These are phyloP conservation scores for Kodamaea anthophila DNA, from an alignment of 1,139 yeast genomes.

Conservation along the genomic window DNA sequence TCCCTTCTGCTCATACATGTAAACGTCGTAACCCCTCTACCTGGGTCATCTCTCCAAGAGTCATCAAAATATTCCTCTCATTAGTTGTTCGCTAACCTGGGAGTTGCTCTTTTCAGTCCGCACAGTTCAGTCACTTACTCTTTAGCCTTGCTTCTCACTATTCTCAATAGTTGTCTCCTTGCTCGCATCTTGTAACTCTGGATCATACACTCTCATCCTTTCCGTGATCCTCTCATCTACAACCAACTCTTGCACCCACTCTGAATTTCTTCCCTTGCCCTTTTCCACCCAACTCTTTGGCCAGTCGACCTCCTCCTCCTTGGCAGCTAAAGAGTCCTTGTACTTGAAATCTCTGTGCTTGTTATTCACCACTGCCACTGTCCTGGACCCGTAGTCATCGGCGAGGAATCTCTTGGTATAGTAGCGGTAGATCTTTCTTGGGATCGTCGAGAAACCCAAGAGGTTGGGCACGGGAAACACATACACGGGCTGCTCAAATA, in stretches of 20 bases:
- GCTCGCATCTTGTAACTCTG: too few species aligned
- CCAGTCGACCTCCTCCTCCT: slow-evolving; percentile 84
- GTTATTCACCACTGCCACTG: slow-evolving; percentile 56
- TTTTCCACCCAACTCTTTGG: slow-evolving; percentile 76
- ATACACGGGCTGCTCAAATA: slow-evolving; percentile 69
- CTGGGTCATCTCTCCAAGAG: too few species aligned
- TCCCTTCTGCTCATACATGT: too few species aligned
- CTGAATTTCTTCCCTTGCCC: slow-evolving; percentile 67
- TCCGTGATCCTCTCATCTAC: slow-evolving; percentile 63
- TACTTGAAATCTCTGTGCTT: slow-evolving; percentile 49
- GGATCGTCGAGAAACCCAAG: slow-evolving; percentile 73
- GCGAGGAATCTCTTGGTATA: slow-evolving; percentile 69
- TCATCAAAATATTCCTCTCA: too few species aligned
- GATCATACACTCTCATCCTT: slow-evolving; percentile 50
- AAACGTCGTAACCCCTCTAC: too few species aligned
- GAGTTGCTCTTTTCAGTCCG: too few species aligned
- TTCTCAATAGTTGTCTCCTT: too few species aligned
- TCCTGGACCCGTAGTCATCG: slow-evolving; percentile 58
- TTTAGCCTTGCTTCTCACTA: too few species aligned
- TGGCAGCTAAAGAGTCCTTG: slow-evolving; percentile 50
- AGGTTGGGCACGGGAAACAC: slow-evolving; percentile 70
- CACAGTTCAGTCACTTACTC: too few species aligned
- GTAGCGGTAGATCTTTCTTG: slow-evolving; percentile 70
- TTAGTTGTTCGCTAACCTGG: too few species aligned
- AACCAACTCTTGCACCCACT: slow-evolving; percentile 77